A percentile compares a stretch with the other conserved stretches of the same genome.
These are phyloP conservation scores for Apiotrichum mycotoxinovorans DNA, from an alignment of 1,284 basidiomycete species.

Conservation along the genomic window DNA sequence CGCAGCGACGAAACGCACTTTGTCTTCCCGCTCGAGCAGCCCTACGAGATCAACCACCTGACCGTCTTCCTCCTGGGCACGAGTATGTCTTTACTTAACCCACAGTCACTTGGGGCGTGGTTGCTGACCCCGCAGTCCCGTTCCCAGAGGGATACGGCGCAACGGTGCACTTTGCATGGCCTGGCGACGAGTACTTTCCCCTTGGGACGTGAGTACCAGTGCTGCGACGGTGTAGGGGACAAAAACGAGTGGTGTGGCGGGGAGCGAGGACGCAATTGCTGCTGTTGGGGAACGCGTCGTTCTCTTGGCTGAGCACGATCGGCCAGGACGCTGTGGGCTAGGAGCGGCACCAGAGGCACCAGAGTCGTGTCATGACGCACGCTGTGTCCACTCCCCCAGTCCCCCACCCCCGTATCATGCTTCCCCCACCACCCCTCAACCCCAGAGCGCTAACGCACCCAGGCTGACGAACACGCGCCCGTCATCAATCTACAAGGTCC, in stretches of 20 bases:
- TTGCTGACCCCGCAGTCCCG: constrained; percentile 32
- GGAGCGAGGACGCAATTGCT: no score
- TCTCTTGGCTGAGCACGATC: no score
- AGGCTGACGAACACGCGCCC: constrained; percentile 89
- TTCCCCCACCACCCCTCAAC: no score
- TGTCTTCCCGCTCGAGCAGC: constrained; percentile 70
- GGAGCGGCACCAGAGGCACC: no score
- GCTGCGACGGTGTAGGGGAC: no score
- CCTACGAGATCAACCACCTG: constrained; percentile 78
- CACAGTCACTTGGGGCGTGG: no score
- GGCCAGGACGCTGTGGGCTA: no score
- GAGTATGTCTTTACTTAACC: constrained; percentile 53
- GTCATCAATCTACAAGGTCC: constrained; percentile 83
- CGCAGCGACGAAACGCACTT: constrained; percentile 70
- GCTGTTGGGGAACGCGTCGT: no score
- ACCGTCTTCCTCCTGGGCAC: constrained; percentile 83
- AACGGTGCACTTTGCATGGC: constrained; percentile 85
- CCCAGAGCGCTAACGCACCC: neutral
- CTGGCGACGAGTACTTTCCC: constrained; percentile 79
- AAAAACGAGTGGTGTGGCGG: no score
- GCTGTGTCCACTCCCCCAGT: constrained; percentile 1
- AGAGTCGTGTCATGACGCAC: no score
- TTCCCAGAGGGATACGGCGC: constrained; percentile 87
- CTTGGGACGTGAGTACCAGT: constrained; percentile 71
- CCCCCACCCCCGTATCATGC: constrained; percentile 2